Evolutionary conservation across 306 rosid species (phyloP).

Genomic region (Potentilla sterilis): DNA sequence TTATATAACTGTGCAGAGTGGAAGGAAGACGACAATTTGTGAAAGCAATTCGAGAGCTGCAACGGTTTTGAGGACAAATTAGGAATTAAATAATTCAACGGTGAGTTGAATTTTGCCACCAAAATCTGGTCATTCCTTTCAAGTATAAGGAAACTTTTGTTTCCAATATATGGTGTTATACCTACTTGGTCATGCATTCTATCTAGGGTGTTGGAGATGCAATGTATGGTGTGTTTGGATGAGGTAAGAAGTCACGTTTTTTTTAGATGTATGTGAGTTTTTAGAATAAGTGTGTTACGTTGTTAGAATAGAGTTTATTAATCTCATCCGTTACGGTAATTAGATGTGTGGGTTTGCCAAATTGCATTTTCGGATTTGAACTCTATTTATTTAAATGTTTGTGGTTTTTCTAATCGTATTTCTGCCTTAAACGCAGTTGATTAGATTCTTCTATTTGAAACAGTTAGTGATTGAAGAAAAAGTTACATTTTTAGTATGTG

Average conservation of each 20-base stretch:
- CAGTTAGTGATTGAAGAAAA: too few relatives aligned
- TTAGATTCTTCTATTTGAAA: neutral
- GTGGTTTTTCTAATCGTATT: too few relatives aligned
- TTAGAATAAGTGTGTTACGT: neutral
- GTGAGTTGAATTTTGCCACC: neutral
- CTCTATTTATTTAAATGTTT: too few relatives aligned
- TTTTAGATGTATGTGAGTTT: neutral
- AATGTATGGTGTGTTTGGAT: neutral
- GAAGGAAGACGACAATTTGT: neutral
- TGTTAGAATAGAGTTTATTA: neutral
- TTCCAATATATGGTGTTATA: neutral
- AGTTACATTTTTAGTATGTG: neutral
- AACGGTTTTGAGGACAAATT: neutral
- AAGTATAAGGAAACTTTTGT: neutral
- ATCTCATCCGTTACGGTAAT: neutral
- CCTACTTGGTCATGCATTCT: neutral
- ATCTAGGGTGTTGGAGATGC: neutral
- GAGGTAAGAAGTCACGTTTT: neutral
- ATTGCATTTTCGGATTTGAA: neutral
- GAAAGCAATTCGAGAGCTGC: neutral
- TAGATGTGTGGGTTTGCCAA: neutral
- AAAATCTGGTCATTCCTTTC: neutral
- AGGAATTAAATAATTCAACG: neutral
- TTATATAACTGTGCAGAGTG: neutral
- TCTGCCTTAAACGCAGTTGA: too few relatives aligned